Evolutionary conservation across 2,329 filamentous ascomycete species (phyloP).

Genomic region (Pestalotiopsis sp.): DNA sequence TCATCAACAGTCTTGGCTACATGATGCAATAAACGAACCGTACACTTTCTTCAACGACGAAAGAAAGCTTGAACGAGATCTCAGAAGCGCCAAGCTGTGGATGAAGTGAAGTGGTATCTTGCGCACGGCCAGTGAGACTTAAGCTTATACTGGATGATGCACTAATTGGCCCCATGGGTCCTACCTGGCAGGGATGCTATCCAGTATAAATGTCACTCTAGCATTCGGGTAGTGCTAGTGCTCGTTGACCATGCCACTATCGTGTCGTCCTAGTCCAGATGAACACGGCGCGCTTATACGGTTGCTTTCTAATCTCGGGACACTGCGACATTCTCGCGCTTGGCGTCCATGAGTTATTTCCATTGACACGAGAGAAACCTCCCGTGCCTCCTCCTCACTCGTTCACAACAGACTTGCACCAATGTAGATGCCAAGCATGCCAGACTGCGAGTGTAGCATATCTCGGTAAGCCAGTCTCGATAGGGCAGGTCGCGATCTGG

Average conservation of each 20-base stretch:
- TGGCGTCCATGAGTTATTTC: not conserved
- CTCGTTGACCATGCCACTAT: not conserved
- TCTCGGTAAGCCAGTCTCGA: conserved; percentile 7
- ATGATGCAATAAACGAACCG: not conserved
- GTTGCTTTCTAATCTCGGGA: not conserved
- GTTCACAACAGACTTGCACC: not conserved
- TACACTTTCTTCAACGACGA: not conserved
- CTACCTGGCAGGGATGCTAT: not conserved
- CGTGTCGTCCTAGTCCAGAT: not conserved
- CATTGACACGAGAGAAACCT: not conserved
- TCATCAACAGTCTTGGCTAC: not conserved
- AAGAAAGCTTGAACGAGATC: not conserved
- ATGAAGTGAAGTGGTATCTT: not conserved
- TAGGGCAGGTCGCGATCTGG: not conserved
- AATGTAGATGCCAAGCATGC: not conserved
- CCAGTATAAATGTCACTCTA: not conserved
- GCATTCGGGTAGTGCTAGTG: not conserved
- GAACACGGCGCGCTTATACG: not conserved
- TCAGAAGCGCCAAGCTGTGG: not conserved
- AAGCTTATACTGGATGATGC: not conserved
- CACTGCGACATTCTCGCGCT: not conserved
- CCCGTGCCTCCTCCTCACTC: not conserved
- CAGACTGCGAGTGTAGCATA: conserved; percentile 7
- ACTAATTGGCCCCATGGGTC: not conserved
- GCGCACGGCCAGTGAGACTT: not conserved